A percentile compares a stretch with the other conserved stretches of the same genome.
Evolutionary conservation across 495 filamentous ascomycete species (phyloP).

Genomic region (Hypoxylon cercidicola): DNA sequence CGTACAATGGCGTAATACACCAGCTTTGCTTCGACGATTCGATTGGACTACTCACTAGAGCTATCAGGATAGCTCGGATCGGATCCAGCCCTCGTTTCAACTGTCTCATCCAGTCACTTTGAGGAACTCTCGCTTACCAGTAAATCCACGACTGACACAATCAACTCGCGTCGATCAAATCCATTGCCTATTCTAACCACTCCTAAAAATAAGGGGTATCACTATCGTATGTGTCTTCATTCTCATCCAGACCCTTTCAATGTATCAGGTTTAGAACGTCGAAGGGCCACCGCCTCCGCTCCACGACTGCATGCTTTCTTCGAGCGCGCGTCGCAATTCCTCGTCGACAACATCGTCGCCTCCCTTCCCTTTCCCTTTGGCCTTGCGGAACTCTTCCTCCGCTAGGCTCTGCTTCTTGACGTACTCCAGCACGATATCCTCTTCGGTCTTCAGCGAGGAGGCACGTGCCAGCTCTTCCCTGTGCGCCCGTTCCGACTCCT

Average conservation of each 20-base stretch:
- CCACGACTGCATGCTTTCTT: conserved; percentile 56
- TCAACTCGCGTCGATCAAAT: background rate
- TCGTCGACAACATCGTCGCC: conserved; percentile 44
- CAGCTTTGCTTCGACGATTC: background rate
- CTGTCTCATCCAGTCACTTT: too few relatives aligned
- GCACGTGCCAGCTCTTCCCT: conserved; percentile 53
- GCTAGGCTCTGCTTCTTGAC: conserved; percentile 80
- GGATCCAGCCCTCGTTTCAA: background rate
- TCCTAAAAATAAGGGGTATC: conserved; percentile 12
- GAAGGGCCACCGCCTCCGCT: conserved; percentile 39
- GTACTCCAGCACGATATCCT: conserved; percentile 79
- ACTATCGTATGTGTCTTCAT: conserved; percentile 12
- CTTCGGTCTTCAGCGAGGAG: conserved; percentile 65
- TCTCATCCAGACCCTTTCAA: background rate
- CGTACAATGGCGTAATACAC: too few relatives aligned
- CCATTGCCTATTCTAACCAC: background rate
- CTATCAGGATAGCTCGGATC: background rate
- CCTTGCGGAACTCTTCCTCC: conserved; percentile 65
- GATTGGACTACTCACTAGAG: background rate
- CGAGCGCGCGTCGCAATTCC: conserved; percentile 57
- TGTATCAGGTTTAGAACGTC: conserved; percentile 12
- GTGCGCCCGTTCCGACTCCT: conserved; percentile 58
- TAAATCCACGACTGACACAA: background rate
- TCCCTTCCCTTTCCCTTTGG: conserved; percentile 32
- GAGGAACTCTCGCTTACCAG: too few relatives aligned